Base-by-base conservation (phyloP, 169 alveolate genomes). In the Plasmodium falciparum region DNA sequence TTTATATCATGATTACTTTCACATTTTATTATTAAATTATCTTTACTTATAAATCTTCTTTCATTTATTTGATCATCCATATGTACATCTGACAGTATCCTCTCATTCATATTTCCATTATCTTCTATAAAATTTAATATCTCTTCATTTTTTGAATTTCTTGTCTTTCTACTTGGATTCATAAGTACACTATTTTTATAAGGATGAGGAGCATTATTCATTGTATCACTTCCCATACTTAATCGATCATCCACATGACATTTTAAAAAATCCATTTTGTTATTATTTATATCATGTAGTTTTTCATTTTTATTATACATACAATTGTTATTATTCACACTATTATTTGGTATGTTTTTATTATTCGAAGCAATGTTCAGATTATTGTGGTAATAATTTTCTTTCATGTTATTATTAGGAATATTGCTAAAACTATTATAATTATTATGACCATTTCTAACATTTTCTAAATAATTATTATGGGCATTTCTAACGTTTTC, bases 21-120 rank as follows among this genome's bases (percentile, higher is more conserved):
- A 17, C 29, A 12, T 62, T 7, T 13, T 7, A 12, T 22, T 62
- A 22, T 62, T 62, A 39, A 5, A 39, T 39, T 39, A 5, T 39
- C 47, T 39, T 39, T 39, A 39, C 6, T 39, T 39, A 39, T 39
- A 39, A 0, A 39, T 39, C 33, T 24, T 20, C 71, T 13, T 5
- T 62, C 71, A 6, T 62, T 20, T 62, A 56, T 13, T 56, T 56
- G 8, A 56, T 56, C 29, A 56, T 56, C 45, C 45, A 33, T 56
- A 56, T 11, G 63, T 56, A 15, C 20, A 56, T 56, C 63, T 15
- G 45, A 4, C 7, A 33, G 3, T 33, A 33, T 22, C 9, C 70
- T 13, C 0, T 62, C 71, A 17, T 62, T 6, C 22, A 56, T 13
- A 17, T 56, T 22, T 17, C 24, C 65, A 56, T 56, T 39, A 5